A percentile compares a stretch with the other conserved stretches of the same genome.
Conservation (phyloP, 1,284 basidiomycete genomes). For the Malassezia psittaci region DNA sequence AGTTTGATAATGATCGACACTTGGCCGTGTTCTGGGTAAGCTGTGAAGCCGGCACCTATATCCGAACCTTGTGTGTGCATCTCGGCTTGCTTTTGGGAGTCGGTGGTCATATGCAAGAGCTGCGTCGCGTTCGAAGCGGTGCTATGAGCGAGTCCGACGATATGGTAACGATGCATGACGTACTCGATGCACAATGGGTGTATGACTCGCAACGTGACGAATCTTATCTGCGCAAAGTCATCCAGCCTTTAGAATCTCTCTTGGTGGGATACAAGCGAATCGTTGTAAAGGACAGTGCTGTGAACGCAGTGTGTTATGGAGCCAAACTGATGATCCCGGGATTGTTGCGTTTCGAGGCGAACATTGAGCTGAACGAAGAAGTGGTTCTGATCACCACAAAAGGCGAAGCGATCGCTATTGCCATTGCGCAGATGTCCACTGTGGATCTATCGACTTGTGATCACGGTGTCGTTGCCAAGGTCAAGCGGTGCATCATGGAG, state of each 20-base stretch:
- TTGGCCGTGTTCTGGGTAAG: conserved; percentile 96
- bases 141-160: conserved; percentile 95
- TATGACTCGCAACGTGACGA: conserved; percentile 99
- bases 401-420: conserved; percentile 95
- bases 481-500: conserved; percentile 98
- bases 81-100: conserved; percentile 88
- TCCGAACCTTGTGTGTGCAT: conserved; percentile 95
- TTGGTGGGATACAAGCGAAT: conserved; percentile 95
- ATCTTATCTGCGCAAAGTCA: conserved; percentile 87
- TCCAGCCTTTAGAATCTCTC: conserved; percentile 86
- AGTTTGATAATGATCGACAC: conserved; percentile 96
- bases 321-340: conserved; percentile 99
- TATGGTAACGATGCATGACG: conserved; percentile 99
- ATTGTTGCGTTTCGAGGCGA: conserved; percentile 87
- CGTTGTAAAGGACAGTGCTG: conserved; percentile 97
- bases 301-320: conserved; percentile 98
- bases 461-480: conserved; percentile 97
- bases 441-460: conserved; percentile 96
- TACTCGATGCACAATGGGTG: conserved; percentile 95
- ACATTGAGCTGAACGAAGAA: conserved; percentile 91
- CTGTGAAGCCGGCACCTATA: conserved; percentile 97
- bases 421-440: conserved; percentile 71
- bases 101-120: conserved; percentile 98
- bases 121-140: conserved; percentile 85
- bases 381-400: conserved; percentile 99